Percentiles rank a stretch among this genome's conserved stretches.
These are phyloP conservation scores for Stephanodiscus minutulus DNA, from an alignment of 108 stramenopile species.

Conservation along the genomic window DNA sequence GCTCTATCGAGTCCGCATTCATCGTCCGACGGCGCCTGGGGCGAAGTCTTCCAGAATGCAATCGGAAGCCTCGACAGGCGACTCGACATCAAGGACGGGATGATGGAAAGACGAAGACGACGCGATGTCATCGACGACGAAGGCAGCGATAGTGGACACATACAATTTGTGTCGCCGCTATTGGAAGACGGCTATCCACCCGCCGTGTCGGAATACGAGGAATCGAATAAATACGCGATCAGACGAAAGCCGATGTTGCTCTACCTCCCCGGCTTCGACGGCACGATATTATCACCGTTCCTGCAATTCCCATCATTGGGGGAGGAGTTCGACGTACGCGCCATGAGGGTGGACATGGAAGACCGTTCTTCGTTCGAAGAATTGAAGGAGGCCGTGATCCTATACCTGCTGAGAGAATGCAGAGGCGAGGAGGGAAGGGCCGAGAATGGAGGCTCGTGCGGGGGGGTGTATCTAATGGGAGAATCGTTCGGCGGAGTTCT, in stretches of 20 bases:
- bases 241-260: conserved; percentile 74
- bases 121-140: neutral
- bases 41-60: conserved; percentile 11
- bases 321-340: conserved; percentile 81
- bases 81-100: conserved; percentile 3
- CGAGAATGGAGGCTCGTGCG: conserved; percentile 20
- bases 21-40: conserved; percentile 1
- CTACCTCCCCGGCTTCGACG: conserved; percentile 90
- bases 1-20: neutral
- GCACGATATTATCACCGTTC: conserved; percentile 78
- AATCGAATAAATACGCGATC: conserved; percentile 7
- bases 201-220: conserved; percentile 62
- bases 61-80: conserved; percentile 17
- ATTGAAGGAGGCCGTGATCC: conserved; percentile 55
- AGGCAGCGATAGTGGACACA: neutral
- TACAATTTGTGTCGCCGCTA: conserved; percentile 68
- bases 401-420: conserved; percentile 47
- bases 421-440: conserved; percentile 2
- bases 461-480: conserved; percentile 69
- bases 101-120: neutral
- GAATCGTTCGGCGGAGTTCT: conserved; percentile 90
- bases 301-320: conserved; percentile 81
- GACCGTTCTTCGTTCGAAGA: conserved; percentile 85
- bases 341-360: conserved; percentile 62
- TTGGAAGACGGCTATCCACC: conserved; percentile 83